Evolutionary conservation across 2,329 filamentous ascomycete species (phyloP), one percentile per base, ranked within the genome.

Genomic region (Cylindrodendrum hubeiense): DNA sequence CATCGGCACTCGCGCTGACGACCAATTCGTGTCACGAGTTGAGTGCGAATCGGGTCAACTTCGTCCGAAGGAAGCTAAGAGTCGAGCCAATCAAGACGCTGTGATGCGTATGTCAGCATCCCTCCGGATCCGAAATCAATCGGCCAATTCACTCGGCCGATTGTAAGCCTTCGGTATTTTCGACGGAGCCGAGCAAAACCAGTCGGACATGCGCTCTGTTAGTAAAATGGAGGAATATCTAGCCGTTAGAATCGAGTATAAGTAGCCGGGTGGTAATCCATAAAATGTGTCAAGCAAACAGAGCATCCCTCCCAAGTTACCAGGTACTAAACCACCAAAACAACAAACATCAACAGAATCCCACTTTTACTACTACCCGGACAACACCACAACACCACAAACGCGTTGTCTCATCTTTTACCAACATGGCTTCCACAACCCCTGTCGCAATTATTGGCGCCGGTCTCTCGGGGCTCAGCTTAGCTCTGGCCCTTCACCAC

Each of bases 401-500:
- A n/a, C 6, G 6, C 15, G 10, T 24, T 9, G 6, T 13, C 46
- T 9, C 28, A 22, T 5, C 47, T 43, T 17, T 4, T 12, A 44
- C 19, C 44, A 60, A 1, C 24, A 73, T 73, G 71, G 37, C 67
- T 8, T 19, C 65, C 2, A 50, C 63, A 0, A 66, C 67, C 21
- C 24, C 64, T 12, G 41, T 78, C 4, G 76, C 77, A 60, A 77
- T 79, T 52, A 75, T 79, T 21, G 77, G 77, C 51, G 77, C 76
- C 0, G 77, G 83, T 53, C 83, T 79, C 30, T 76, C 78, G 1
- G 87, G 88, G 41, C 83, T 90, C 7, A 80, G 83, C 1, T 80
- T 90, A 0, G 86, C 87, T 0, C 79, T 91, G 0, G 80, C 85
- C 2, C 79, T 91, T 0, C 82, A 88, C 61, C 78, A 83, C 30